phyloP scores from a whole-genome alignment of 2,329 filamentous ascomycete genomes.

The Arthrinium phaeospermum region DNA sequence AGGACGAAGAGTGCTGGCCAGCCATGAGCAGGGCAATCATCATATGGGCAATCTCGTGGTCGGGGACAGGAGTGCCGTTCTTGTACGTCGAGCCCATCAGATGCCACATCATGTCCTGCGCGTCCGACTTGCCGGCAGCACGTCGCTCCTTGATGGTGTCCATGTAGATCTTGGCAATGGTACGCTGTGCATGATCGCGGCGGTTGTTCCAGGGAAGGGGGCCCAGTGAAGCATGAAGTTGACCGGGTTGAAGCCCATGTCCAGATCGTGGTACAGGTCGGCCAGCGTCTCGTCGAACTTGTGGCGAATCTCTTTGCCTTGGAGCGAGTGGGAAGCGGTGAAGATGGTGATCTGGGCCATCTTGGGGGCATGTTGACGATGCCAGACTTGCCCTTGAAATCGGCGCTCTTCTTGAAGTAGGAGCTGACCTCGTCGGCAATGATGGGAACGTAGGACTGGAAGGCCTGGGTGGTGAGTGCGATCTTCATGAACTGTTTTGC shows the following conservation, averaged over 20 bases:
- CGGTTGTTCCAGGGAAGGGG: constrained; percentile 87
- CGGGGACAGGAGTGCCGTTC: constrained; percentile 77
- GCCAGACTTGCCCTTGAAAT: constrained; percentile 72
- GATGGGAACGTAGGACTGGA: constrained; percentile 77
- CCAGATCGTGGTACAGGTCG: constrained; percentile 83
- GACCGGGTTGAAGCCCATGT: constrained; percentile 87
- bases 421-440: constrained; percentile 76
- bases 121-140: constrained; percentile 53
- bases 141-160: constrained; percentile 80
- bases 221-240: constrained; percentile 92
- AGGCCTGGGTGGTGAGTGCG: constrained; percentile 76
- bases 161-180: constrained; percentile 82
- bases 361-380: constrained; percentile 73
- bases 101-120: constrained; percentile 87
- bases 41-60: constrained; percentile 87
- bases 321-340: constrained; percentile 83
- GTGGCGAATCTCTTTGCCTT: constrained; percentile 81
- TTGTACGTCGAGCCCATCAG: constrained; percentile 88
- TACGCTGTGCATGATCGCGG: constrained; percentile 79
- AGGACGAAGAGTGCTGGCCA: constrained; percentile 87
- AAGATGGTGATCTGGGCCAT: constrained; percentile 91
- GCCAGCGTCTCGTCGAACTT: constrained; percentile 83
- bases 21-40: constrained; percentile 95
- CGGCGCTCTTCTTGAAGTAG: constrained; percentile 71
- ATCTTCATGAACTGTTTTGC: constrained; percentile 74